Conservation (phyloP, 306 rosid genomes). For the Cucurbita ficifolia region DNA sequence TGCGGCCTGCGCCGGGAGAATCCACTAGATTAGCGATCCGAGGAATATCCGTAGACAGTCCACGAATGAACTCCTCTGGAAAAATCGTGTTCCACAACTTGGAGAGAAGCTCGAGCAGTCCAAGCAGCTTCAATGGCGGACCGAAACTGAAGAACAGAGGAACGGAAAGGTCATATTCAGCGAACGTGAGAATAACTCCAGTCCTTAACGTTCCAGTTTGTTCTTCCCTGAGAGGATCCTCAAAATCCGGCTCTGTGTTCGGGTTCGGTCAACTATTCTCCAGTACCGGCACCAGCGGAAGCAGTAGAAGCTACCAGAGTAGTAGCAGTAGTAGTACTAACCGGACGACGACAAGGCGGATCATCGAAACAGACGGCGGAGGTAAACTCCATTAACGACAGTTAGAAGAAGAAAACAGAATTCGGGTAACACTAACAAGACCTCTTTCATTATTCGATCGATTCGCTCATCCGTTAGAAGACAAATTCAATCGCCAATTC, state of each 20-base stretch:
- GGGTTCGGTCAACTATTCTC: constrained; percentile 82
- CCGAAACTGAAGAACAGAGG: constrained; percentile 72
- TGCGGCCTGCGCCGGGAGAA: constrained; percentile 21
- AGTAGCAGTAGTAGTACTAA: constrained; percentile 1
- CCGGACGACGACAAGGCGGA: constrained; percentile 21
- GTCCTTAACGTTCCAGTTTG: constrained; percentile 92
- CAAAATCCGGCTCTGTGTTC: constrained; percentile 65
- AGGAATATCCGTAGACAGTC: constrained; percentile 85
- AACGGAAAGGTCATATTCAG: constrained; percentile 92
- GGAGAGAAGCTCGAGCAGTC: constrained; percentile 91
- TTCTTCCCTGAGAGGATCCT: constrained; percentile 62
- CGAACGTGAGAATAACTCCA: constrained; percentile 82
- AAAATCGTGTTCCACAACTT: constrained; percentile 85
- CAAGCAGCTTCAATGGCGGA: constrained; percentile 86
- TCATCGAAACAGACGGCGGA: constrained; percentile 18
- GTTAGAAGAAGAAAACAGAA: not conserved
- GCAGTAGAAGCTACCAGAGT: constrained; percentile 6
- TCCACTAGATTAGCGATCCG: constrained; percentile 24
- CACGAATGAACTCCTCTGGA: constrained; percentile 87
- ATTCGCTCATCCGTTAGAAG: not conserved
- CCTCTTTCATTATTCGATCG: too few relatives aligned
- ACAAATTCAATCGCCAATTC: not conserved
- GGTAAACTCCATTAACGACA: not conserved
- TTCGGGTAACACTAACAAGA: not conserved
- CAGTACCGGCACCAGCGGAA: constrained; percentile 15